Evolutionary conservation across 2,329 filamentous ascomycete species (phyloP).

Genomic region (Daldinia eschscholtzii): DNA sequence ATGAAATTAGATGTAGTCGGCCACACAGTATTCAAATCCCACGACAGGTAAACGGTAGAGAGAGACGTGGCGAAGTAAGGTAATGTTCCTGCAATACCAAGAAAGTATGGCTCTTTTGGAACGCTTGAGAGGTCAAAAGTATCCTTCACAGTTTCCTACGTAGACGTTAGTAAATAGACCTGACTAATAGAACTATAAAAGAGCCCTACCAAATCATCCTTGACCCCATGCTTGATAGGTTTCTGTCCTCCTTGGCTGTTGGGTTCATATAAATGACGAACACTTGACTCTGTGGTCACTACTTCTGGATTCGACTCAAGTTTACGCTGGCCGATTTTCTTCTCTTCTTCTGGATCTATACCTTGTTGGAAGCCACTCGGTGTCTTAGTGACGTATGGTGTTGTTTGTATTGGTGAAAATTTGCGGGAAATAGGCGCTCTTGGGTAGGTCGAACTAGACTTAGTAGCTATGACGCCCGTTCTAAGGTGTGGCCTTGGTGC

Average conservation of each 20-base stretch:
- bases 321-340: constrained; percentile 64
- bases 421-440: constrained; percentile 18
- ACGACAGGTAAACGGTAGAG: constrained; percentile 84
- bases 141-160: constrained; percentile 73
- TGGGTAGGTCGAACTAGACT: constrained; percentile 5
- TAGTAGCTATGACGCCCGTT: constrained; percentile 11
- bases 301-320: constrained; percentile 70
- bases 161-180: not conserved
- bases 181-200: not conserved
- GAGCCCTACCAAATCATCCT: constrained; percentile 67
- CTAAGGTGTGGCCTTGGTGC: constrained; percentile 11
- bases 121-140: constrained; percentile 75
- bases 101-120: constrained; percentile 74
- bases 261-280: constrained; percentile 64
- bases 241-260: constrained; percentile 39
- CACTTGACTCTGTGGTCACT: constrained; percentile 70
- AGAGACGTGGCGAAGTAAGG: constrained; percentile 89
- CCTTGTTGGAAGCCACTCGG: constrained; percentile 45
- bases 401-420: constrained; percentile 42
- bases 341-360: constrained; percentile 69
- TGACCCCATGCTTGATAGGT: constrained; percentile 54
- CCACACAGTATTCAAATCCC: constrained; percentile 79
- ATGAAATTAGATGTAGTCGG: constrained; percentile 71
- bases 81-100: constrained; percentile 82
- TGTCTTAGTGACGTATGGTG: constrained; percentile 50